Base-by-base conservation (phyloP, 768 basidiomycete species). In the Amanita brunnescens region DNA sequence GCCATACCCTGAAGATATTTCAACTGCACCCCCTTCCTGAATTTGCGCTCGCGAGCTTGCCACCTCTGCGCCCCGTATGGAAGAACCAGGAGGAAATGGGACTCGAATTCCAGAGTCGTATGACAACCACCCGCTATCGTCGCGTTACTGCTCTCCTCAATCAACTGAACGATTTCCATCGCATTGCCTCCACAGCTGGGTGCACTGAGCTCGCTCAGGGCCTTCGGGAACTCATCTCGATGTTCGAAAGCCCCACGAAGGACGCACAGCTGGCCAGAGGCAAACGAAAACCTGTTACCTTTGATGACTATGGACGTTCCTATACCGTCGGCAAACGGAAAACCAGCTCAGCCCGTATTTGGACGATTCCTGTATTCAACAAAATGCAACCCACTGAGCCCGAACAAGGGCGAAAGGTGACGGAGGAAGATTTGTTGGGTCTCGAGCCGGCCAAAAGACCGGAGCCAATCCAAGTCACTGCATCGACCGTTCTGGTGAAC, bases 281-380 rank as follows among this genome's bases (percentile, higher is more conserved):
- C 40, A 69, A 76, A 66, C 72, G 78, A 56, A 83, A 83, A 60
- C 71, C 72, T 6, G 77, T 81, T 32, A 62, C 70, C 21, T 67
- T 90, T 47, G 94, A 97, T 64, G 70, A 76, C 40, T 76, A 77
- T 51, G 91, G 91, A n/a, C 75, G 94, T 52, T 83, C 85, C n/a
- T 90, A 91, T 62, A 88, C 88, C 0, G 62, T 87, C 44, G 94
- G 94, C 34, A 79, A 81, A 67, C 77, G 94, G 57, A 98, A 98
- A 69, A 91, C 91, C 54, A 90, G 88, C 58, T 72, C 85, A 1
- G 92, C 94, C 32, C 79, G 91, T 34, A 92, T 94, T 7, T 98
- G 94, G 94, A 86, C 95, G 72, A 87, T 96, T 54, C 79, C 84
- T 30, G 77, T 78, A 21, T 68, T 74, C 50, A 47, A 55, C 16